Conservation (phyloP, 768 basidiomycete species). For the Filobasidium wieringae region DNA sequence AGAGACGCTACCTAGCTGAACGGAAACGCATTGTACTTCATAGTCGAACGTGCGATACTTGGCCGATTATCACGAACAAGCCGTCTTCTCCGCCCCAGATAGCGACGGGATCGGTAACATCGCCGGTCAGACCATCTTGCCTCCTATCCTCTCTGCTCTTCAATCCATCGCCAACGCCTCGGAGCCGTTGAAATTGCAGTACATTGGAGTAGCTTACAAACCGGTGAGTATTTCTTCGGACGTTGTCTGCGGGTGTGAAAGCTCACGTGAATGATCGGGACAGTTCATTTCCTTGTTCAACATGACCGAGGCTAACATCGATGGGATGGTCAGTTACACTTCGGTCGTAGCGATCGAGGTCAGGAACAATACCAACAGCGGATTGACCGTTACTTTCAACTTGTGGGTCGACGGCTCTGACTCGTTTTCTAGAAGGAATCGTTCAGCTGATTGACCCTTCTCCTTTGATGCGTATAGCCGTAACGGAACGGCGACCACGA, state of each 20-base stretch:
- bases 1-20: background rate
- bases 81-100: slow-evolving; percentile 54
- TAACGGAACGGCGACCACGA: slow-evolving; percentile 17
- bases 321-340: slow-evolving; percentile 28
- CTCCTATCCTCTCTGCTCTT: slow-evolving; percentile 58
- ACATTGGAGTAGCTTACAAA: slow-evolving; percentile 71
- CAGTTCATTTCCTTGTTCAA: slow-evolving; percentile 75
- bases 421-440: background rate
- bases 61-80: slow-evolving; percentile 69
- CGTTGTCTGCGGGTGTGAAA: too few species aligned
- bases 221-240: slow-evolving; percentile 36
- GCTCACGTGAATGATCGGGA: background rate
- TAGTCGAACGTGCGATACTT: slow-evolving; percentile 57
- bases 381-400: slow-evolving; percentile 22
- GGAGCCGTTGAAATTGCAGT: slow-evolving; percentile 65
- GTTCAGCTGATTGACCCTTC: too few species aligned
- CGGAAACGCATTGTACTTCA: background rate
- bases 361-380: slow-evolving; percentile 10
- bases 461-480: slow-evolving; percentile 1
- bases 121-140: slow-evolving; percentile 66
- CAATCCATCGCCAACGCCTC: slow-evolving; percentile 66
- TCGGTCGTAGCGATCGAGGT: slow-evolving; percentile 24
- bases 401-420: slow-evolving; percentile 15
- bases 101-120: slow-evolving; percentile 63
- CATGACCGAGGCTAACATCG: slow-evolving; percentile 50